A percentile compares a stretch with the other conserved stretches of the same genome.
phyloP scores from a whole-genome alignment of 768 basidiomycete species.

The Tulasnella sp. region DNA sequence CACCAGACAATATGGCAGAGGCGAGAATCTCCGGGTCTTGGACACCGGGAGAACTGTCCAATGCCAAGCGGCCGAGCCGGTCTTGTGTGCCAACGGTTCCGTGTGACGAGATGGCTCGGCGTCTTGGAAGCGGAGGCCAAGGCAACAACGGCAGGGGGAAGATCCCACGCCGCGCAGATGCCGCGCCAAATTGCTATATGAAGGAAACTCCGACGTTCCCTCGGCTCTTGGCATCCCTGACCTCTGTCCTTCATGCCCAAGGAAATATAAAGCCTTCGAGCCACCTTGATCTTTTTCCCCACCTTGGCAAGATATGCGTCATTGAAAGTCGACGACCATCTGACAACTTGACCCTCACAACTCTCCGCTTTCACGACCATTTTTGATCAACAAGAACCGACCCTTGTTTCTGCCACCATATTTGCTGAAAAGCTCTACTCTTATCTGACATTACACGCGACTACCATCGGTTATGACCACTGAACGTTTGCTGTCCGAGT shows the following conservation, averaged over 20 bases:
- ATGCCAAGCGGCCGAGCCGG: neutral
- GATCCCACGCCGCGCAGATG: neutral
- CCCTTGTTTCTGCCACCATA: no score
- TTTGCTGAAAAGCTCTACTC: no score
- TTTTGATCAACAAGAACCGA: no score
- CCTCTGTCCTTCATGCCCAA: neutral
- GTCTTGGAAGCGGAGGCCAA: neutral
- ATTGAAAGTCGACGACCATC: no score
- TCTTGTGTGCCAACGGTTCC: neutral
- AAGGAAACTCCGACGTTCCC: neutral
- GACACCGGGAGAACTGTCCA: neutral
- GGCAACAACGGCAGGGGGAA: neutral
- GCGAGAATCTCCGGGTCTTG: neutral
- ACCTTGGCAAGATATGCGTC: no score
- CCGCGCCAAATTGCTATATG: neutral
- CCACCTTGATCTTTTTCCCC: neutral
- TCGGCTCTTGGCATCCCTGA: neutral
- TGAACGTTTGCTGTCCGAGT: no score
- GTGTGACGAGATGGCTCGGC: neutral
- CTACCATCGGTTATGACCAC: no score
- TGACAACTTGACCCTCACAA: no score
- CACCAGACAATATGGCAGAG: neutral
- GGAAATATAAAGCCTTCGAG: neutral
- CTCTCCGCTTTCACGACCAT: no score
- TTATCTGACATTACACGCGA: no score